phyloP scores from a whole-genome alignment of 2,329 filamentous ascomycete species.

The Graphilbum fragrans region DNA sequence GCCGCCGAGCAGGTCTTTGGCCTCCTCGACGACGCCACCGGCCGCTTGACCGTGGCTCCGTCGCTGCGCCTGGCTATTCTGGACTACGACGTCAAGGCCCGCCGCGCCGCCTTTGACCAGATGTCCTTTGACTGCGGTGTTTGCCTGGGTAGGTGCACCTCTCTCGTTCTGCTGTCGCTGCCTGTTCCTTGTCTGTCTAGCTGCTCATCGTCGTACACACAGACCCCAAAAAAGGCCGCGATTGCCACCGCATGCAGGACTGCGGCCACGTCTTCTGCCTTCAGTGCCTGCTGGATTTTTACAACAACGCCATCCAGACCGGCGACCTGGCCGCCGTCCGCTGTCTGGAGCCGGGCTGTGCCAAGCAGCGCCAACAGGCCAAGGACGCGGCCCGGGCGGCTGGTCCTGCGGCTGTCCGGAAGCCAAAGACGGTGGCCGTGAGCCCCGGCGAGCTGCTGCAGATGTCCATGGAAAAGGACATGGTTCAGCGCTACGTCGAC shows the following conservation, averaged over 20 bases:
- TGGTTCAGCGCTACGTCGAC: slow-evolving; percentile 74
- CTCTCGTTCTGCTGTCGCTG: not conserved
- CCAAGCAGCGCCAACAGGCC: slow-evolving; percentile 37
- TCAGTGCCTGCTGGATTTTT: slow-evolving; percentile 80
- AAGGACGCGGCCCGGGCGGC: slow-evolving; percentile 14
- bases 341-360: slow-evolving; percentile 71
- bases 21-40: slow-evolving; percentile 28
- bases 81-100: slow-evolving; percentile 66
- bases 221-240: slow-evolving; percentile 80
- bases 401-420: slow-evolving; percentile 38
- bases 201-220: not conserved
- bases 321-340: slow-evolving; percentile 70
- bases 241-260: slow-evolving; percentile 69
- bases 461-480: slow-evolving; percentile 57
- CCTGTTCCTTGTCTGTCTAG: not conserved
- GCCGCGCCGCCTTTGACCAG: slow-evolving; percentile 63
- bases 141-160: slow-evolving; percentile 53
- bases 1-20: slow-evolving; percentile 49
- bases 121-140: slow-evolving; percentile 82
- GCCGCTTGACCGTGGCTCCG: slow-evolving; percentile 37
- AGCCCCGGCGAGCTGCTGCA: slow-evolving; percentile 75
- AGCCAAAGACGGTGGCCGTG: slow-evolving; percentile 50
- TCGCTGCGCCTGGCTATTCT: slow-evolving; percentile 59
- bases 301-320: slow-evolving; percentile 75
- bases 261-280: slow-evolving; percentile 90